Conservation (phyloP, 2,329 filamentous ascomycete species). For the Monosporascus sp. region DNA sequence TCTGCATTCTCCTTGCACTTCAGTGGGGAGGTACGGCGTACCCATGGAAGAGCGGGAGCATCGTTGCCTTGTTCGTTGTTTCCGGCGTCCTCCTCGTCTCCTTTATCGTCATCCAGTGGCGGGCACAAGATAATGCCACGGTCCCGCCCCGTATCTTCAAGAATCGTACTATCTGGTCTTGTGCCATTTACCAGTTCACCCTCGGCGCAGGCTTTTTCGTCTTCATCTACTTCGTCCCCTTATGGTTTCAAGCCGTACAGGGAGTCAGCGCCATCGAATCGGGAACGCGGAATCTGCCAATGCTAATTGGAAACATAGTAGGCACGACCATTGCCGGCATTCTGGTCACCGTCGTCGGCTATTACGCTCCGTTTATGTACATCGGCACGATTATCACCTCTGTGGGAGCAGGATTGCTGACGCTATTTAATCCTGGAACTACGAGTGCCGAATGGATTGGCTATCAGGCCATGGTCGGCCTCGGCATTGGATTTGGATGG, state of each 20-base stretch:
- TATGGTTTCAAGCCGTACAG: conserved; percentile 51
- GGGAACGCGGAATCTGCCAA: conserved; percentile 50
- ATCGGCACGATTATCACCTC: conserved; percentile 31
- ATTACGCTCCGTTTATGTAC: conserved; percentile 40
- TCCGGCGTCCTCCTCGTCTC: conserved; percentile 38
- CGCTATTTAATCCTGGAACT: conserved; percentile 45
- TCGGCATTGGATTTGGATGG: conserved; percentile 47
- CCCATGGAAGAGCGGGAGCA: conserved; percentile 42
- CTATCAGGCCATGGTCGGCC: conserved; percentile 50
- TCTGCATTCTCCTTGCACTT: conserved; percentile 50
- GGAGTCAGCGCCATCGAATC: conserved; percentile 47
- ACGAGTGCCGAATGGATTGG: conserved; percentile 49
- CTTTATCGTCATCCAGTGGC: conserved; percentile 43
- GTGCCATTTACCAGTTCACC: conserved; percentile 32
- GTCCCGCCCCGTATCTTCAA: conserved; percentile 45
- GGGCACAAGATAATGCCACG: conserved; percentile 42
- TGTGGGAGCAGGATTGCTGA: conserved; percentile 49
- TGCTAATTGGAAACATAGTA: conserved; percentile 46
- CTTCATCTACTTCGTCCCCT: conserved; percentile 14
- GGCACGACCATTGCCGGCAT: conserved; percentile 39
- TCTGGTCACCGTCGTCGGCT: conserved; percentile 32
- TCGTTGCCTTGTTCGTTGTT: conserved; percentile 48
- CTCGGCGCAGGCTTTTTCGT: conserved; percentile 47
- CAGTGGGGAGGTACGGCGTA: conserved; percentile 52
- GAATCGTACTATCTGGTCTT: conserved; percentile 33